These are phyloP conservation scores for Boletus sensibilis DNA, from an alignment of 768 basidiomycete genomes.

Conservation along the genomic window DNA sequence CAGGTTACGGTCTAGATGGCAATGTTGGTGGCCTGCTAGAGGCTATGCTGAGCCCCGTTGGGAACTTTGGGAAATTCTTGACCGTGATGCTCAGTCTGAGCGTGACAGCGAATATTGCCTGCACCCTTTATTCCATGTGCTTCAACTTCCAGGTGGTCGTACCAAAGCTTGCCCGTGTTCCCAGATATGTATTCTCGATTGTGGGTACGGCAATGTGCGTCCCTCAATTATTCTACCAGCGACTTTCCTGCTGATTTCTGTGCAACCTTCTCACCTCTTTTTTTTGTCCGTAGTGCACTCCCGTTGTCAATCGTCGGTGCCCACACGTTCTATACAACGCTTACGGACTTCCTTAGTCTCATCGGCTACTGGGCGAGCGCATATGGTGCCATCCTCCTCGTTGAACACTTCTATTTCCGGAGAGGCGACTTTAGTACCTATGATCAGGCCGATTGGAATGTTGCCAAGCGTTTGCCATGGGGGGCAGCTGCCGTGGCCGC, in stretches of 20 bases:
- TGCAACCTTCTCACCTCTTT: background rate
- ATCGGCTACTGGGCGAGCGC: constrained; percentile 63
- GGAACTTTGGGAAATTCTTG: constrained; percentile 69
- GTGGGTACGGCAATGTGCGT: constrained; percentile 66
- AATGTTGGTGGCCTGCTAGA: constrained; percentile 63
- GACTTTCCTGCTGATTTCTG: constrained; percentile 7
- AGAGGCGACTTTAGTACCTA: constrained; percentile 48
- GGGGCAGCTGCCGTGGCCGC: constrained; percentile 63
- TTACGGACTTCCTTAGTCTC: constrained; percentile 67
- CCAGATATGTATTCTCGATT: constrained; percentile 68
- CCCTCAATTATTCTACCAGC: background rate
- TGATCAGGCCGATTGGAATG: constrained; percentile 50
- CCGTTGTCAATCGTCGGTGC: constrained; percentile 71
- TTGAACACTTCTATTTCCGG: constrained; percentile 70
- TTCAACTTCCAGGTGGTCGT: constrained; percentile 71
- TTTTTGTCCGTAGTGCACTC: constrained; percentile 45
- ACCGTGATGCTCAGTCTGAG: constrained; percentile 72
- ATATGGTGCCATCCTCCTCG: constrained; percentile 57
- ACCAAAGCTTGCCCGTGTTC: constrained; percentile 55
- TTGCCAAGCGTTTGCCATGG: constrained; percentile 50
- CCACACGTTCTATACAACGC: constrained; percentile 58
- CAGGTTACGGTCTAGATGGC: constrained; percentile 51
- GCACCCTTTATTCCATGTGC: constrained; percentile 79
- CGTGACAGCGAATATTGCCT: constrained; percentile 77
- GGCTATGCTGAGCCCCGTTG: constrained; percentile 59